Evolutionary conservation across 139 green algal genomes (phyloP).

Genomic region (Closterium sp.): DNA sequence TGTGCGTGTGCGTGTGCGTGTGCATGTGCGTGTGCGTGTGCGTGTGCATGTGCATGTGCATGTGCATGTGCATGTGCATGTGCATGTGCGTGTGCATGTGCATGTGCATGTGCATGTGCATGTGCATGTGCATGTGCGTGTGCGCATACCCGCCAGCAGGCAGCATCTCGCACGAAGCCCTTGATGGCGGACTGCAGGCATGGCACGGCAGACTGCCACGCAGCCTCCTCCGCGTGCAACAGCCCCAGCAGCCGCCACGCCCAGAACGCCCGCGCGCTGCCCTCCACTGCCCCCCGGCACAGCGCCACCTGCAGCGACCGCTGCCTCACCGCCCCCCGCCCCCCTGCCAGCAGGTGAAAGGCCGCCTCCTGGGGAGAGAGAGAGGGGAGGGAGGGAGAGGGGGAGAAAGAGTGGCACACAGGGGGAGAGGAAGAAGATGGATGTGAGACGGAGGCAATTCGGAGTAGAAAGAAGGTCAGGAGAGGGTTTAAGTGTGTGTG

Average conservation of each 20-base stretch:
- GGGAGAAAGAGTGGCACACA: background rate
- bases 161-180: background rate
- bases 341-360: background rate
- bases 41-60: background rate
- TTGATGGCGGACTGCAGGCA: background rate
- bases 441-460: background rate
- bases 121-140: background rate
- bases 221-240: background rate
- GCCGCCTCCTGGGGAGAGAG: background rate
- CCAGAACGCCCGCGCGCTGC: constrained; percentile 5
- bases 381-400: no score
- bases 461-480: background rate
- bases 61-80: background rate
- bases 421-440: background rate
- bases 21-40: background rate
- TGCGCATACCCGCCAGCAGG: background rate
- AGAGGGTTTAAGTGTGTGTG: background rate
- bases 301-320: background rate
- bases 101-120: background rate
- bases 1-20: background rate
- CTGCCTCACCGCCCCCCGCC: background rate
- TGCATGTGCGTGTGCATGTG: background rate
- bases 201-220: background rate
- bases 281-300: constrained; percentile 10
- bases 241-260: constrained; percentile 27